A percentile compares a stretch with the other conserved stretches of the same genome.
Conservation (phyloP, 192 early-diverging fungal species). For the Kappamyces sp. region DNA sequence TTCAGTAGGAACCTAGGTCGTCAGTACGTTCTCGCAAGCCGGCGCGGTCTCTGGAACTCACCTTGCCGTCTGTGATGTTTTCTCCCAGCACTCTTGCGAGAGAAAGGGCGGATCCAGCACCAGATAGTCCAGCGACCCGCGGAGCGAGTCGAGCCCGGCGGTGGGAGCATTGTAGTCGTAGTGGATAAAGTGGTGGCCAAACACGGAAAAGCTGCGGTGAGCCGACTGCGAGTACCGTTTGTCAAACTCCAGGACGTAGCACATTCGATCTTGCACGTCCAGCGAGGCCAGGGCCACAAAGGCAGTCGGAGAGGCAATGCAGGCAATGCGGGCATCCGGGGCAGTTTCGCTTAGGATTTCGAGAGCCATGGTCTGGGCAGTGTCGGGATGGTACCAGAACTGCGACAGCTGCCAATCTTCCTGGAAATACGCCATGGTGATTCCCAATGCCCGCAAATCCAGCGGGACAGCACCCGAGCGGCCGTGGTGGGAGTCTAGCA, state of each 20-base stretch:
- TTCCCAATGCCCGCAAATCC: too few species aligned
- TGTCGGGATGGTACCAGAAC: slow-evolving; percentile 47
- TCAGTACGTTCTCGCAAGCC: too few species aligned
- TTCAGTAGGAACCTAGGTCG: slow-evolving; percentile 2
- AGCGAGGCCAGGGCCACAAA: slow-evolving; percentile 60
- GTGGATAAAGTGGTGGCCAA: slow-evolving; percentile 57
- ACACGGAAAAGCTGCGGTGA: slow-evolving; percentile 49
- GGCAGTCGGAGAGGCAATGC: slow-evolving; percentile 56
- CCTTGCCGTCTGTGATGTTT: slow-evolving; percentile 56
- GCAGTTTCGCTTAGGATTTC: slow-evolving; percentile 41
- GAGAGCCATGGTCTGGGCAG: slow-evolving; percentile 39
- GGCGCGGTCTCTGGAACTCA: slow-evolving; percentile 34
- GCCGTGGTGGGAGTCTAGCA: too few species aligned
- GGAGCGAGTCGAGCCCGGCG: slow-evolving; percentile 17
- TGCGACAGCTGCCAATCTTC: slow-evolving; percentile 71
- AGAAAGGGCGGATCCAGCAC: slow-evolving; percentile 78
- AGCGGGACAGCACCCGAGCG: too few species aligned
- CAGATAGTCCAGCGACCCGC: slow-evolving; percentile 54
- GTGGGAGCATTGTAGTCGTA: slow-evolving; percentile 70
- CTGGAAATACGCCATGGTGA: slow-evolving; percentile 56
- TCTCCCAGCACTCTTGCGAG: slow-evolving; percentile 65
- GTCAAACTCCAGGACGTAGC: slow-evolving; percentile 67
- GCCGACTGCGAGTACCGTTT: slow-evolving; percentile 23
- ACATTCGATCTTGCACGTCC: slow-evolving; percentile 1
- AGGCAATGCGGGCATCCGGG: slow-evolving; percentile 40